These are phyloP conservation scores for Ganoderma meredithae DNA, from an alignment of 1,284 basidiomycete genomes.

Conservation along the genomic window DNA sequence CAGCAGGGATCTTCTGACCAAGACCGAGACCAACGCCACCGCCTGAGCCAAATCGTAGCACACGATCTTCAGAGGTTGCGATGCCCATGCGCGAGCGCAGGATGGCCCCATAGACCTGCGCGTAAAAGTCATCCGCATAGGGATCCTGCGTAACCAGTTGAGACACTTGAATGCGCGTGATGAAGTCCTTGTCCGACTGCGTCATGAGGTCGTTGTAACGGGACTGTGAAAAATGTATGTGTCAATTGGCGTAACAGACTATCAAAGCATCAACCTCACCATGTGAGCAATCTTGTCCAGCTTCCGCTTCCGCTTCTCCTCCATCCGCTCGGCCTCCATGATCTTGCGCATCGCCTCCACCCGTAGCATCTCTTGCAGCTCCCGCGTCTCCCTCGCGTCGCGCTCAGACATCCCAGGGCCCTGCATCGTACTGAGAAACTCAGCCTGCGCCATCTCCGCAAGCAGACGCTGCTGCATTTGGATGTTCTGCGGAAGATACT, in stretches of 20 bases:
- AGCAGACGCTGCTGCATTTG: conserved; percentile 77
- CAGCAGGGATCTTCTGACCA: conserved; percentile 62
- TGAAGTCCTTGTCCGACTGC: conserved; percentile 99
- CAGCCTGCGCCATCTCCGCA: conserved; percentile 73
- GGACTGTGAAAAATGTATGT: conserved; percentile 60
- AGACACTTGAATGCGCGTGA: conserved; percentile 98
- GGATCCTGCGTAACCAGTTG: conserved; percentile 97
- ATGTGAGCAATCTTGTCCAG: conserved; percentile 88
- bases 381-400: conserved; percentile 40
- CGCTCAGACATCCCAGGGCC: conserved; percentile 48
- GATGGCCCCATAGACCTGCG: conserved; percentile 92
- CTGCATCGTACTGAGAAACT: conserved; percentile 70
- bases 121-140: conserved; percentile 98
- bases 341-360: conserved; percentile 87
- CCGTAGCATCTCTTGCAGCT: conserved; percentile 73
- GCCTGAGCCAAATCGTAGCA: conserved; percentile 83
- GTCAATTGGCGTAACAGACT: background rate
- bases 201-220: conserved; percentile 99
- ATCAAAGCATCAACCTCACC: conserved; percentile 50
- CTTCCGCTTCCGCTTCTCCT: conserved; percentile 81
- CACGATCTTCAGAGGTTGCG: conserved; percentile 72
- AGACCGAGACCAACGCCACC: conserved; percentile 85
- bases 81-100: conserved; percentile 80
- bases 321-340: conserved; percentile 85
- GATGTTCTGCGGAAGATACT: conserved; percentile 63